Percentiles rank a stretch among this genome's conserved stretches.
Conservation (phyloP, 2,329 filamentous ascomycete genomes). For the Ambrosiella beaveri region DNA sequence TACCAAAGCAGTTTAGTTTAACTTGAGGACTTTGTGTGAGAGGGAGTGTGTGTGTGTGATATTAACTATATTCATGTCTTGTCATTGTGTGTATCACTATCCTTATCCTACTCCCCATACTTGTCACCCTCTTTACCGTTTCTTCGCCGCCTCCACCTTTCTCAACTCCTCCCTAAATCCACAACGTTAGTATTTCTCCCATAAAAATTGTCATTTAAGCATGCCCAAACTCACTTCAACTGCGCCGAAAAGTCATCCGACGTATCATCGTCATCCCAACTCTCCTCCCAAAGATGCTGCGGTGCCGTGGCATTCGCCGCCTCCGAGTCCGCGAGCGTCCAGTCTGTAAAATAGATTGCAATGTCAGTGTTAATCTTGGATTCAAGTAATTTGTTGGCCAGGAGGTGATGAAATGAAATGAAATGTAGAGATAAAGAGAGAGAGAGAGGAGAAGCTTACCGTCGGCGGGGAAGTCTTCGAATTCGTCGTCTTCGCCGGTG, state of each 20-base stretch:
- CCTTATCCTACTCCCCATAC: neutral
- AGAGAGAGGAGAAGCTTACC: constrained; percentile 34
- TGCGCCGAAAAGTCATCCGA: constrained; percentile 92
- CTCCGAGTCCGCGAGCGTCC: constrained; percentile 81
- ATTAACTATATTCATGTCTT: constrained; percentile 9
- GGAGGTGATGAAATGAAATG: too few species aligned
- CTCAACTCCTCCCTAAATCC: constrained; percentile 65
- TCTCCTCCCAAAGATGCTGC: constrained; percentile 92
- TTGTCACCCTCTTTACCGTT: neutral
- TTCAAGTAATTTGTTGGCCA: too few species aligned
- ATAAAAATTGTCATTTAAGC: neutral
- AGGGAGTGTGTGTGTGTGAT: neutral
- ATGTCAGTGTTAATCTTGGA: too few species aligned
- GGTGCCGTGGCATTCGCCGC: constrained; percentile 49
- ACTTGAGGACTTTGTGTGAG: neutral
- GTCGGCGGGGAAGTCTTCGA: constrained; percentile 95
- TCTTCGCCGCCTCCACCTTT: constrained; percentile 46
- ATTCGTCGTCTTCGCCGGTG: constrained; percentile 97
- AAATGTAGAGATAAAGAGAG: neutral
- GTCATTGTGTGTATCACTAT: neutral
- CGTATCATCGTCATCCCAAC: constrained; percentile 97
- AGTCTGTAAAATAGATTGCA: constrained; percentile 41
- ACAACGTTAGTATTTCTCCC: neutral
- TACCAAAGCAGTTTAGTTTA: neutral
- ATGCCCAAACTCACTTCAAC: constrained; percentile 52